A percentile compares a stretch with the other conserved stretches of the same genome.
phyloP scores from a whole-genome alignment of 1,284 basidiomycete genomes.

The Crucibulum cyathiforme region DNA sequence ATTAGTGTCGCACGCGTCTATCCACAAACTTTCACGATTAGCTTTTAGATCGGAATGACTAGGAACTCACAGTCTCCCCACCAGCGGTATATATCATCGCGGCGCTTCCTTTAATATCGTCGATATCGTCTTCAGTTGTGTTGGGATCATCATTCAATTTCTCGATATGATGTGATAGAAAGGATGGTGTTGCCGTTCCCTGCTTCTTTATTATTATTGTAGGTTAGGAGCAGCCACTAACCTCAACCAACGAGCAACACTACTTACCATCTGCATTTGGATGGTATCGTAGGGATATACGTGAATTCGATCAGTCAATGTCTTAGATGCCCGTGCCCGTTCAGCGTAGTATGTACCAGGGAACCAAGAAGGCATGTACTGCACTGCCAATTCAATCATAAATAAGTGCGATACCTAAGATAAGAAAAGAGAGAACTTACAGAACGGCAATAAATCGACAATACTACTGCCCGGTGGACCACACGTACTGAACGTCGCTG shows the following conservation, averaged over 20 bases:
- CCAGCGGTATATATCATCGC: constrained; percentile 25
- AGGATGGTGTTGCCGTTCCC: constrained; percentile 28
- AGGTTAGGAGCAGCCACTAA: background rate
- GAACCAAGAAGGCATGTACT: constrained; percentile 34
- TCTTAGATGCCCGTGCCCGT: constrained; percentile 14
- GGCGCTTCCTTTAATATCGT: constrained; percentile 23
- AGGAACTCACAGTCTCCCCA: constrained; percentile 27
- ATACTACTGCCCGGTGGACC: constrained; percentile 27
- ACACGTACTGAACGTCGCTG: constrained; percentile 13
- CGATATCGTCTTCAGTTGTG: constrained; percentile 10
- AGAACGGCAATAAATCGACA: constrained; percentile 27
- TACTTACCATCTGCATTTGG: constrained; percentile 20
- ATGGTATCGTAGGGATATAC: constrained; percentile 24
- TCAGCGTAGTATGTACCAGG: constrained; percentile 32
- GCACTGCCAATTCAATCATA: constrained; percentile 13
- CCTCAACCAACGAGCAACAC: background rate
- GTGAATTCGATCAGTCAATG: constrained; percentile 13
- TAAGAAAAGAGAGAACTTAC: constrained; percentile 19
- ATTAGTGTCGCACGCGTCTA: no score
- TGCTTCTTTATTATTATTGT: constrained; percentile 12
- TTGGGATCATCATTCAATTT: constrained; percentile 6
- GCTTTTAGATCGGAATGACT: no score
- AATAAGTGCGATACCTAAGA: background rate
- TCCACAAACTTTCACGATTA: no score
- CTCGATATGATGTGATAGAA: constrained; percentile 25